Conservation (phyloP, 805 yeast species). For the Starmerella davenportii region DNA sequence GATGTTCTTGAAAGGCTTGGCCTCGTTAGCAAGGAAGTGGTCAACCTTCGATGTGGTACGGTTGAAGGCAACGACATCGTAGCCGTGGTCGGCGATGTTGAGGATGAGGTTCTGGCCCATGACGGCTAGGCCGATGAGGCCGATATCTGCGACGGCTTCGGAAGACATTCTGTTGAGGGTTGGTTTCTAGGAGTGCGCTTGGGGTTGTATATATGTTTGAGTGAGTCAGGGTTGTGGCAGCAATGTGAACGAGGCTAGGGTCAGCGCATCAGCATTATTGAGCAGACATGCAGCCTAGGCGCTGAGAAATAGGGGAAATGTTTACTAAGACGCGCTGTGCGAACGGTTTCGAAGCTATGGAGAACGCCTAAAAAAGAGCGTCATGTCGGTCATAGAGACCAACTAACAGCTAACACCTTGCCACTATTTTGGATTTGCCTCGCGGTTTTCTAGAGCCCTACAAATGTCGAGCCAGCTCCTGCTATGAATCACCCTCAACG, state of each 20-base stretch:
- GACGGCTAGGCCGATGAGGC: constrained; percentile 98
- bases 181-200: neutral
- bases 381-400: neutral
- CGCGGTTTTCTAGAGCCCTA: no score
- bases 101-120: constrained; percentile 94
- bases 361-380: no score
- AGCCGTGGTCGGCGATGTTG: constrained; percentile 97
- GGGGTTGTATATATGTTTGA: neutral
- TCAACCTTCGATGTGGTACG: constrained; percentile 94
- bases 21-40: constrained; percentile 81
- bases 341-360: neutral
- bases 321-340: neutral
- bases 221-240: neutral
- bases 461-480: no score
- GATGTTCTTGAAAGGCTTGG: constrained; percentile 75
- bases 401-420: neutral
- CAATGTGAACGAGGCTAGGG: neutral
- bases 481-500: no score
- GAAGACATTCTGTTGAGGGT: neutral
- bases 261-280: no score
- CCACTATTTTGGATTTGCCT: no score
- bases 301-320: neutral
- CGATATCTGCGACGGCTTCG: constrained; percentile 57
- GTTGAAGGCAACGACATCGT: constrained; percentile 95
- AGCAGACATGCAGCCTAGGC: neutral